Evolutionary conservation across 1,284 basidiomycete genomes (phyloP).

Genomic region (Cutaneotrichosporon sp.): DNA sequence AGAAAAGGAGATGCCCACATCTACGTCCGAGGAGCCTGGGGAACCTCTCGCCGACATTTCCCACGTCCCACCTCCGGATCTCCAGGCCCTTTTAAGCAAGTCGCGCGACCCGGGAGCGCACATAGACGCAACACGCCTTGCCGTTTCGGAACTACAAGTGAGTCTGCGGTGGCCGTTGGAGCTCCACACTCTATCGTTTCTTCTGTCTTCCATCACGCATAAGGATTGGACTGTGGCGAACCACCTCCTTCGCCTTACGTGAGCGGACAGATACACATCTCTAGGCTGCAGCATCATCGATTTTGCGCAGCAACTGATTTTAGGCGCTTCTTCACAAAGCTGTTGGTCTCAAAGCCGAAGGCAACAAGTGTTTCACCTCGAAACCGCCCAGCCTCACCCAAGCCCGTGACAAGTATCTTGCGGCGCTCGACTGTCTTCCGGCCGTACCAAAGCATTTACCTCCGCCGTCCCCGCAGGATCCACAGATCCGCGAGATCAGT

Average conservation of each 20-base stretch:
- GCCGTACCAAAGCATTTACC: slow-evolving; percentile 10
- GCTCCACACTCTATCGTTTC: not conserved
- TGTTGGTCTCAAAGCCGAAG: slow-evolving; percentile 26
- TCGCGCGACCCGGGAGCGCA: not conserved
- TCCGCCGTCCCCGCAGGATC: not conserved
- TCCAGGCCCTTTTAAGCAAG: not conserved
- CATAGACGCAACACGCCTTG: not conserved
- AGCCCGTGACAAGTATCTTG: slow-evolving; percentile 31
- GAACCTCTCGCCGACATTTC: not conserved
- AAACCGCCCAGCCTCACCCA: slow-evolving; percentile 23
- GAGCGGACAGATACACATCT: too few species aligned
- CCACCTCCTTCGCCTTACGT: too few species aligned
- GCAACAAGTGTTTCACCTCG: slow-evolving; percentile 35
- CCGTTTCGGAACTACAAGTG: slow-evolving; percentile 1
- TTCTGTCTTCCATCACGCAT: not conserved
- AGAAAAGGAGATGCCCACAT: not conserved
- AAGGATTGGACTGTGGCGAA: too few species aligned
- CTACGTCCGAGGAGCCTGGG: not conserved
- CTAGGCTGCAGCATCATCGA: too few species aligned
- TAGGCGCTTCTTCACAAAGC: slow-evolving; percentile 29
- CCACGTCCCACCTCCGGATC: not conserved
- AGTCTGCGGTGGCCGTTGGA: not conserved
- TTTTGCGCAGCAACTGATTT: not conserved
- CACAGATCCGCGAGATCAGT: slow-evolving; percentile 22
- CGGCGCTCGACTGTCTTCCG: slow-evolving; percentile 31